Base-by-base conservation (phyloP, 768 basidiomycete species). In the Lactarius akahatsu region DNA sequence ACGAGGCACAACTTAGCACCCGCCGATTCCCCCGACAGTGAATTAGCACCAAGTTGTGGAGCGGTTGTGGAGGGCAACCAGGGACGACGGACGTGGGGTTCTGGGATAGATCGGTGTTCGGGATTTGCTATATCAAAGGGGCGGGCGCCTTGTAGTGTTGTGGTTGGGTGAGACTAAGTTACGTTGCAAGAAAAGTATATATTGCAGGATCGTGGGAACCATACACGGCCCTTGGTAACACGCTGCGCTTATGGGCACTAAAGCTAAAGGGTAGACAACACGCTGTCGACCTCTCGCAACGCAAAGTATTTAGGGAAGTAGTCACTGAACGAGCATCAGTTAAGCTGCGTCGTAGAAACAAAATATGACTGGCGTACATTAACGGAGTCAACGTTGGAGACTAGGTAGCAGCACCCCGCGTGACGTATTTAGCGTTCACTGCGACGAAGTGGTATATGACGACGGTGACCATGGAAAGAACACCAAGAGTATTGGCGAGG, bases 391-490 rank as follows among this genome's bases (percentile, higher is more conserved):
- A 28, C 23, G 5, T 52, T 52, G 15, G 13, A 52, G 34, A 23
- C 45, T 60, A 47, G 4, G n/a, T 18, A 18, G 34, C 23, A 43
- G 62, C 8, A 7, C 50, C 28, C 15, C 58, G 41, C 20, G 75
- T 74, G 74, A 83, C 68, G 67, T 80, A 73, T 26, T 83, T 82
- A 47, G 86, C 85, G 72, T 96, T 96, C 67, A 96, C 92, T 40
- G 92, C 89, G 59, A 98, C 80, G 72, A 96, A 85, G 79, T 98
- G 96, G 77, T 96, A 97, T 57, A 86, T 84, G 62, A 98, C 88
- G 63, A 95, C 89, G 6, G 91, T 87, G 70, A 93, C 72, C 89
- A 98, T 94, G 34, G 96, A 91, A 61, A 92, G 80, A 43, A 88
- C 80, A 43, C 95, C 95, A 20, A 96, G 86, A 34, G 85, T 80